These are phyloP conservation scores for Cucumis cinereus DNA, from an alignment of 306 rosid species.

Conservation along the genomic window DNA sequence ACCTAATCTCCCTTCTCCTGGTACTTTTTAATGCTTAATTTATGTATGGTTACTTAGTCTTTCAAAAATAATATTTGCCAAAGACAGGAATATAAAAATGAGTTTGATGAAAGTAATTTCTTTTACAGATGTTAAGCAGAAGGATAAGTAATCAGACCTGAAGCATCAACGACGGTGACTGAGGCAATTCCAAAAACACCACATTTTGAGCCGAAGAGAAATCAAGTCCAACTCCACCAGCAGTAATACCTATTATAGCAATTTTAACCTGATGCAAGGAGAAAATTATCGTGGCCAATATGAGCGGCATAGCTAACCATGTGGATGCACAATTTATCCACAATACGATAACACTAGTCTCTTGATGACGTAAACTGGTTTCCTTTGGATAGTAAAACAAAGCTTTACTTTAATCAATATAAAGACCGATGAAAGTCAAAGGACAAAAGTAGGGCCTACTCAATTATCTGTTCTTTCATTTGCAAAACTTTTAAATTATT, in stretches of 20 bases:
- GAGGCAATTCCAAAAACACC: conserved; percentile 90
- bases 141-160: conserved; percentile 44
- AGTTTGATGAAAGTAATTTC: neutral
- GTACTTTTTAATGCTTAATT: neutral
- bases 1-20: neutral
- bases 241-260: conserved; percentile 81
- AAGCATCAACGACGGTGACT: conserved; percentile 67
- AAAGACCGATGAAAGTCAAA: neutral
- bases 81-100: neutral
- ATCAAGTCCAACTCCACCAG: conserved; percentile 94
- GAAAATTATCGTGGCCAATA: conserved; percentile 5
- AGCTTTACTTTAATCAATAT: neutral
- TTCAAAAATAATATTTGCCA: neutral
- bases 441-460: neutral
- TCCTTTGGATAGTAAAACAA: neutral
- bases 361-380: neutral
- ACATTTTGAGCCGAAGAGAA: conserved; percentile 84
- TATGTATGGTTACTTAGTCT: neutral
- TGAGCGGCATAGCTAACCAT: neutral
- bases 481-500: too few relatives aligned
- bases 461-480: neutral
- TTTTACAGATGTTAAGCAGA: neutral
- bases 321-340: neutral
- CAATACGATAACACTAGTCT: neutral
- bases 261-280: conserved; percentile 52